Base-by-base conservation (phyloP, 768 basidiomycete genomes). In the Rhodosporidiobolus odoratus region DNA sequence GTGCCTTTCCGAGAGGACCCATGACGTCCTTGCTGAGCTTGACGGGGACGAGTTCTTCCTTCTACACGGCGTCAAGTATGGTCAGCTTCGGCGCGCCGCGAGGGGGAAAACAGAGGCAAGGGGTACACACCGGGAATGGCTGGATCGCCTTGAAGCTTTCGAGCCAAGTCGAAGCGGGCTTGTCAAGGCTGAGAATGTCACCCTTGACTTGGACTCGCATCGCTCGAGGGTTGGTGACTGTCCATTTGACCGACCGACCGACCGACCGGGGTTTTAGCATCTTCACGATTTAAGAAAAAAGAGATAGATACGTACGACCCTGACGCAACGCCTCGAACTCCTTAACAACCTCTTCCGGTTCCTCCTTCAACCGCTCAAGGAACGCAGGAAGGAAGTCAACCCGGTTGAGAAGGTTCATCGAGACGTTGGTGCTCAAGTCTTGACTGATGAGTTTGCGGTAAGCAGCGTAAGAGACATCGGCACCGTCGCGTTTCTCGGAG, bases 191-290 rank as follows among this genome's bases (percentile, higher is more conserved):
- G 41, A 95, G 76, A 52, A 99, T 82, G 76, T 96, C 87, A 17
- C 96, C 96, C n/a, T 88, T 86, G 16, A 98, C 89, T 1, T 91
- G 89, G 78, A 99, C 89, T 47, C 96, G 87, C 30, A 93, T 83
- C 50, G 88, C 90, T 27, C 86, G 84, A 5, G 95, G 90, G 70
- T 90, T 83, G 19, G 88, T 89, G 72, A 96, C 92, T 98, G 75
- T 12, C n/a, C n/a, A n/a, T n/a, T n/a, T n/a, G n/a, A n/a, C n/a
- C n/a, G n/a, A n/a, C n/a, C n/a, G n/a, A n/a, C n/a, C n/a, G n/a
- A n/a, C n/a, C n/a, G n/a, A n/a, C n/a, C n/a, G 41, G 43, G 2
- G 12, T 16, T 32, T 16, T 4, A 58, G 43, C 21, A 9, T 61
- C 40, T 52, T 35, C 32, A 2, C 4, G 56, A 32, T 38, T 35